Evolutionary conservation across 2,329 filamentous ascomycete species (phyloP).

Genomic region (Blastomyces percursus): DNA sequence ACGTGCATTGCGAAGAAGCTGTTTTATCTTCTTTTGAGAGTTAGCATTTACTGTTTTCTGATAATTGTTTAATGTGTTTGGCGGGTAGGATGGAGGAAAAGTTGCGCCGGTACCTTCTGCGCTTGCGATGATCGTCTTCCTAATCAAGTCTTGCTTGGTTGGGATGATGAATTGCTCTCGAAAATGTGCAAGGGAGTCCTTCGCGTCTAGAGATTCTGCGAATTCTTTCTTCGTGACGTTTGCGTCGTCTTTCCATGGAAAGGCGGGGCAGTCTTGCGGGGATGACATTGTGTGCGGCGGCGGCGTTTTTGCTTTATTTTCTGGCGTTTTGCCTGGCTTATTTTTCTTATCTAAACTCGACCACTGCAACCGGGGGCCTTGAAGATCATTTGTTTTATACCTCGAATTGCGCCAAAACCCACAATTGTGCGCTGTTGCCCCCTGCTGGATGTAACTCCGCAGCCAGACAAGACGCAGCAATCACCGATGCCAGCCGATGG

Average conservation of each 20-base stretch:
- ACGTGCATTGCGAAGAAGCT: constrained; percentile 48
- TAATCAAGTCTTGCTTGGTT: constrained; percentile 58
- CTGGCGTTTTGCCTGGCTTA: not conserved
- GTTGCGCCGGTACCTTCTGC: constrained; percentile 20
- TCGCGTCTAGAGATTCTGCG: constrained; percentile 44
- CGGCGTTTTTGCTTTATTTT: not conserved
- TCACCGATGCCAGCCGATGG: constrained; percentile 1
- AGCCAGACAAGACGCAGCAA: not conserved
- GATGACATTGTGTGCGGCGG: not conserved
- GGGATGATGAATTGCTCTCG: constrained; percentile 68
- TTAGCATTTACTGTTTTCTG: constrained; percentile 1
- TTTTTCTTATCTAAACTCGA: not conserved
- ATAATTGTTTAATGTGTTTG: not conserved
- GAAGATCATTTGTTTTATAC: not conserved
- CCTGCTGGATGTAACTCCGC: not conserved
- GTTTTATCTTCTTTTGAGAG: constrained; percentile 19
- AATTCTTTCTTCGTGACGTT: constrained; percentile 27
- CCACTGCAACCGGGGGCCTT: not conserved
- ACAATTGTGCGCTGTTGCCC: not conserved
- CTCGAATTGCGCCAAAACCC: not conserved
- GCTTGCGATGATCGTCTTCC: constrained; percentile 42
- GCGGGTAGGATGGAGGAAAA: not conserved
- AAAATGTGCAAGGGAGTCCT: constrained; percentile 51
- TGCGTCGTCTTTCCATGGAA: not conserved
- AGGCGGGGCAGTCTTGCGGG: not conserved